Percentiles rank a stretch among this genome's conserved stretches.
These are phyloP conservation scores for Periconia macrospinosa DNA, from an alignment of 2,329 filamentous ascomycete genomes.

Conservation along the genomic window DNA sequence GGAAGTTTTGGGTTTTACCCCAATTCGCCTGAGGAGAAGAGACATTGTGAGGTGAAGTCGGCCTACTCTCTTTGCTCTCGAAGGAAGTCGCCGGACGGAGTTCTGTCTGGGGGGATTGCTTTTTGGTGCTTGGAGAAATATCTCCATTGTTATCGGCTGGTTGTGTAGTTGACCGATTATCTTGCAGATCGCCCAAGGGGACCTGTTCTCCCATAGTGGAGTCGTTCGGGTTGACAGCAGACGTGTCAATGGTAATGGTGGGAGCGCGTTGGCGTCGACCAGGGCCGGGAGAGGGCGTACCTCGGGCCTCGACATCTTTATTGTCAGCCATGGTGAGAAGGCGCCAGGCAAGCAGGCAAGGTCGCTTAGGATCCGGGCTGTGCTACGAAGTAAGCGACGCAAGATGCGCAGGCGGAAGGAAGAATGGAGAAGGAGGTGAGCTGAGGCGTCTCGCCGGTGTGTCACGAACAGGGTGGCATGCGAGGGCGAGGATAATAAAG, in stretches of 20 bases:
- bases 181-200: slow-evolving; percentile 36
- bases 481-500: slow-evolving; percentile 19
- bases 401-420: slow-evolving; percentile 22
- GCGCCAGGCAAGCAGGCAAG: slow-evolving; percentile 15
- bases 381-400: slow-evolving; percentile 19
- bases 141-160: slow-evolving; percentile 20
- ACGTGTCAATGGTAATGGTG: slow-evolving; percentile 57
- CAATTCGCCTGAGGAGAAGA: slow-evolving; percentile 62
- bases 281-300: slow-evolving; percentile 33
- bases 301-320: slow-evolving; percentile 22
- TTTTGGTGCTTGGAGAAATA: slow-evolving; percentile 23
- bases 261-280: slow-evolving; percentile 47
- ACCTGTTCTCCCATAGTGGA: slow-evolving; percentile 36
- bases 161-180: slow-evolving; percentile 24
- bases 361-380: slow-evolving; percentile 14
- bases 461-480: slow-evolving; percentile 26
- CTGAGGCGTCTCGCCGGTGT: slow-evolving; percentile 35
- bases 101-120: slow-evolving; percentile 47
- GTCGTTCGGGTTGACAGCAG: slow-evolving; percentile 47
- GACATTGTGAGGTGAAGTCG: slow-evolving; percentile 70
- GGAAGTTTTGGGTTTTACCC: slow-evolving; percentile 60
- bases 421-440: slow-evolving; percentile 29
- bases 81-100: slow-evolving; percentile 61
- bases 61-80: slow-evolving; percentile 65
- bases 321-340: slow-evolving; percentile 32